These are phyloP conservation scores for Puya raimondii DNA, from an alignment of 176 grass and related monocot genomes.

Conservation along the genomic window DNA sequence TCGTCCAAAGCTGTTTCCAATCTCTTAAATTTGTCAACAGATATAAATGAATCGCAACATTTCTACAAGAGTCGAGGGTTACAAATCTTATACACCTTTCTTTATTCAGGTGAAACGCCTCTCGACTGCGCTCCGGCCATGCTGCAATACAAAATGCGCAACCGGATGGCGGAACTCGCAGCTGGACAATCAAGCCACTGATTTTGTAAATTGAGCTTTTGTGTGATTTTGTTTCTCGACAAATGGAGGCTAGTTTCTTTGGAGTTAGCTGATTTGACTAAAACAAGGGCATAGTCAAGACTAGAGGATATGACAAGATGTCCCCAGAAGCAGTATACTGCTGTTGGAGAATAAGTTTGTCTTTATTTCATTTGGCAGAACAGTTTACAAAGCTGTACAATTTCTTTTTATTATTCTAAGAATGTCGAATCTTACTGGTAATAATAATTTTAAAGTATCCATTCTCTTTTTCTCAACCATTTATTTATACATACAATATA, in stretches of 20 bases:
- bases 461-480: too few species aligned
- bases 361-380: too few species aligned
- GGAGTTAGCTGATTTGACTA: neutral
- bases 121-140: conserved; percentile 92
- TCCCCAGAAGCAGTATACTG: too few species aligned
- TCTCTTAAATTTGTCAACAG: conserved; percentile 1
- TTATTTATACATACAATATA: too few species aligned
- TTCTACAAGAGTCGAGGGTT: conserved; percentile 3
- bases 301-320: too few species aligned
- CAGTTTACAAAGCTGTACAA: too few species aligned
- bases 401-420: too few species aligned
- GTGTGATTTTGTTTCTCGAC: neutral
- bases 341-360: too few species aligned
- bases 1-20: neutral
- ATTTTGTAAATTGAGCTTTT: conserved; percentile 8
- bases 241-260: neutral
- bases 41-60: neutral
- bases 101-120: conserved; percentile 81
- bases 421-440: too few species aligned
- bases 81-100: conserved; percentile 2
- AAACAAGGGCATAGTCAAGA: too few species aligned
- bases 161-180: conserved; percentile 51
- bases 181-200: neutral
- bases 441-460: too few species aligned
- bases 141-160: conserved; percentile 92